phyloP scores from a whole-genome alignment of 208 protist genomes.

The Herpetomonas samuelpessoai region DNA sequence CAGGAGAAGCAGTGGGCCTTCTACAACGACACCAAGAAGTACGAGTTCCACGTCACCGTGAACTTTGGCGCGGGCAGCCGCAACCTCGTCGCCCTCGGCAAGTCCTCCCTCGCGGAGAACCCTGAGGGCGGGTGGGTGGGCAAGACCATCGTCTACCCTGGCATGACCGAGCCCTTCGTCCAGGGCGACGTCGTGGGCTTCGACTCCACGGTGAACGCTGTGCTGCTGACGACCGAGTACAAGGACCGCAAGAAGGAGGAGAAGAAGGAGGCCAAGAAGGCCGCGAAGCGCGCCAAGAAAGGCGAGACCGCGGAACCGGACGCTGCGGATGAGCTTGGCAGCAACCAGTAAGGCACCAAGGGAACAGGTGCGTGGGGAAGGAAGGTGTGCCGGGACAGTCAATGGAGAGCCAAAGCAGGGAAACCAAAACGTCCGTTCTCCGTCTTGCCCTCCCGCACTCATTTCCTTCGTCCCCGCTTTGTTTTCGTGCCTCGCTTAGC shows the following conservation, averaged over 20 bases:
- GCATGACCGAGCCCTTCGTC: constrained; percentile 56
- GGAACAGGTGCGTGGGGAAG: too few species aligned
- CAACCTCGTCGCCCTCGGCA: constrained; percentile 46
- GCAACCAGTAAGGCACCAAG: constrained; percentile 15
- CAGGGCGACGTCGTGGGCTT: constrained; percentile 59
- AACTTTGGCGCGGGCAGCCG: constrained; percentile 46
- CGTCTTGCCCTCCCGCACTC: too few species aligned
- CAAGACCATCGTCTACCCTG: constrained; percentile 55
- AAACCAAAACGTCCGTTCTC: too few species aligned
- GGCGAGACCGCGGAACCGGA: neutral
- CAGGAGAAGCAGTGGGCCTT: constrained; percentile 47
- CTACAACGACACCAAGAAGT: constrained; percentile 78
- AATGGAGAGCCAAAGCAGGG: too few species aligned
- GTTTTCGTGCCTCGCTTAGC: too few species aligned
- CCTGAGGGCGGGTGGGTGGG: constrained; percentile 33
- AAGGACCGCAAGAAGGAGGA: constrained; percentile 49
- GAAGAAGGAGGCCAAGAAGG: constrained; percentile 52
- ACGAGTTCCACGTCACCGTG: constrained; percentile 69
- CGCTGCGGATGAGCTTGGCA: constrained; percentile 17
- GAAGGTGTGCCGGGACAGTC: too few species aligned
- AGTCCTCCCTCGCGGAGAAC: constrained; percentile 37
- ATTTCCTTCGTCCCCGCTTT: too few species aligned
- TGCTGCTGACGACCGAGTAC: constrained; percentile 59
- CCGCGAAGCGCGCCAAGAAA: constrained; percentile 28
- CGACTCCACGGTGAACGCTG: constrained; percentile 43